A percentile compares a stretch with the other conserved stretches of the same genome.
Conservation (phyloP, 345 rosid genomes). For the Cardamine chenopodiifolia region DNA sequence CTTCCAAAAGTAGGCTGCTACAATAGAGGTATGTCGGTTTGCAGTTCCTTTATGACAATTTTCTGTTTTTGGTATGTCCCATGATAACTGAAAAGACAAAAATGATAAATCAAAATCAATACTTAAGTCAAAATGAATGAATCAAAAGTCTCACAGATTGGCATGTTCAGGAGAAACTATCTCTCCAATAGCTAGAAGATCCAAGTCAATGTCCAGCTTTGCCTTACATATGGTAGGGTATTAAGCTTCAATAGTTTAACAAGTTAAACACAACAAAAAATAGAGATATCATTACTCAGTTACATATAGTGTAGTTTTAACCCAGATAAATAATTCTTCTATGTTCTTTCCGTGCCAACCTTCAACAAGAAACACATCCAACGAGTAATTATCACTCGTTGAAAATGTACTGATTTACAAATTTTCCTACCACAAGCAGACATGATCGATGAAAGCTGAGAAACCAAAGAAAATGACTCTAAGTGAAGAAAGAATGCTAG, state of each 20-base stretch:
- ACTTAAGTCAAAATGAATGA: too few species aligned
- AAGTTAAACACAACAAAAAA: neutral
- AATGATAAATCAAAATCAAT: too few species aligned
- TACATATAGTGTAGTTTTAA: neutral
- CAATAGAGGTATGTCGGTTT: too few species aligned
- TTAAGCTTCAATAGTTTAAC: neutral
- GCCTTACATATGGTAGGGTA: neutral
- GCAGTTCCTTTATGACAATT: too few species aligned
- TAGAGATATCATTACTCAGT: too few species aligned
- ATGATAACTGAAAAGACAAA: too few species aligned
- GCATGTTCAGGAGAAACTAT: too few species aligned
- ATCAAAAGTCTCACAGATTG: too few species aligned
- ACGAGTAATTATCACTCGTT: neutral
- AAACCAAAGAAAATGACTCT: neutral
- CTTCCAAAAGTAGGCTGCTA: too few species aligned
- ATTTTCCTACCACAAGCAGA: neutral
- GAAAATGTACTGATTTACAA: neutral
- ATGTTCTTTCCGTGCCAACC: neutral
- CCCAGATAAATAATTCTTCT: too few species aligned
- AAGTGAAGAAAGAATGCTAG: neutral
- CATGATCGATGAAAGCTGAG: neutral
- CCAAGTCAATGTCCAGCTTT: neutral
- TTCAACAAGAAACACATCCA: too few species aligned
- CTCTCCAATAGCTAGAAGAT: neutral
- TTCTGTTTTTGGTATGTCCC: too few species aligned